Evolutionary conservation across 768 basidiomycete species (phyloP).

Genomic region (Dioszegia crocea): DNA sequence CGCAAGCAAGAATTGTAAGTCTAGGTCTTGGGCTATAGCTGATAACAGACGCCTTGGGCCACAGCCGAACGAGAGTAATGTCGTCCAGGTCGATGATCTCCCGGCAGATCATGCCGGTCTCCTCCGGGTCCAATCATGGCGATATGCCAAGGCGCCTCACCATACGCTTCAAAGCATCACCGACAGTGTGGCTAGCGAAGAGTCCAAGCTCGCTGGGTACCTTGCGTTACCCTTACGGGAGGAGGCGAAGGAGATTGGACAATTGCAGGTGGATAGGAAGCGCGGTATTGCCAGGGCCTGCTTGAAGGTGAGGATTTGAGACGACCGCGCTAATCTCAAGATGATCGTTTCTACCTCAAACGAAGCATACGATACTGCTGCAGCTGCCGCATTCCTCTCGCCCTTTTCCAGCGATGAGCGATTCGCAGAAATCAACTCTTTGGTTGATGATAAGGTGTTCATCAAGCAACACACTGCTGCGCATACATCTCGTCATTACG

Average conservation of each 20-base stretch:
- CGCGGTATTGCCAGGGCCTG: neutral
- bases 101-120: constrained; percentile 14
- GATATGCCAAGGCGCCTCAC: constrained; percentile 3
- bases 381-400: constrained; percentile 59
- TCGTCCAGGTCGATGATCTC: constrained; percentile 19
- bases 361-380: constrained; percentile 64
- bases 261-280: neutral
- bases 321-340: constrained; percentile 50
- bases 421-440: constrained; percentile 58
- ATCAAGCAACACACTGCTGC: constrained; percentile 54
- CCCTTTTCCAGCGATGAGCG: constrained; percentile 51
- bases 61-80: neutral
- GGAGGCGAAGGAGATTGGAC: neutral
- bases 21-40: neutral
- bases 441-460: constrained; percentile 64
- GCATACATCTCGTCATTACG: neutral
- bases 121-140: constrained; percentile 11
- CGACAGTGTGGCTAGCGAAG: neutral
- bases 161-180: neutral
- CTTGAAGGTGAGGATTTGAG: neutral
- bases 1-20: constrained; percentile 84
- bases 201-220: neutral
- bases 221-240: neutral
- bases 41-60: constrained; percentile 10
- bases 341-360: constrained; percentile 71